Conservation (phyloP, 352 stramenopile genomes). For the Pythium guiyangense region DNA sequence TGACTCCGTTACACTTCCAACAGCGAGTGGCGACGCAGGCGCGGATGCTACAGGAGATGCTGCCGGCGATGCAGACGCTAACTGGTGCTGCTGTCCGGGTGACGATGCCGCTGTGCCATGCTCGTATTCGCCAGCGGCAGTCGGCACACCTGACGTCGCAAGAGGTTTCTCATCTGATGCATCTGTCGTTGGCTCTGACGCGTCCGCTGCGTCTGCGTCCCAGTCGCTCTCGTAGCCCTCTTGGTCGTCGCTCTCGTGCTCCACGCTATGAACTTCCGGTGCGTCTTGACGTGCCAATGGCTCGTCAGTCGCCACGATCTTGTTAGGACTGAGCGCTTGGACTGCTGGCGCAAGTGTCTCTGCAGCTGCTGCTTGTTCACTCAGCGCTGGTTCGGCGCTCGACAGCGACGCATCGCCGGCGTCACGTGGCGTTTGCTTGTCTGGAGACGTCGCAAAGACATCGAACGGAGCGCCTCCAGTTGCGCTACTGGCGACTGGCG, state of each 20-base stretch:
- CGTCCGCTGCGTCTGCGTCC: not conserved
- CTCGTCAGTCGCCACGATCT: not conserved
- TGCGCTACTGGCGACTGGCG: conserved; percentile 18
- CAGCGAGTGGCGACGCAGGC: too few relatives aligned
- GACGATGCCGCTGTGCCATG: not conserved
- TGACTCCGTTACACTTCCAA: too few relatives aligned
- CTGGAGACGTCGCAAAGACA: conserved; percentile 6
- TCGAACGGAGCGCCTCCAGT: conserved; percentile 6
- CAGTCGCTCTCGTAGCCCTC: not conserved
- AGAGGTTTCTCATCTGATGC: not conserved
- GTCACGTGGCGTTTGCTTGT: not conserved
- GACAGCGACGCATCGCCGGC: not conserved
- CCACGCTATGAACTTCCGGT: too few relatives aligned
- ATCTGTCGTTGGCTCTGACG: not conserved
- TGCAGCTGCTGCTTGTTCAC: not conserved
- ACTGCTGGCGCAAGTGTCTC: not conserved
- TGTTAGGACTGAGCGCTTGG: not conserved
- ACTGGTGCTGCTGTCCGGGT: too few relatives aligned
- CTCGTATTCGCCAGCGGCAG: not conserved
- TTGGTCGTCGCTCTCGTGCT: not conserved
- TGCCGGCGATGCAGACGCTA: too few relatives aligned
- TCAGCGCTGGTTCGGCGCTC: not conserved
- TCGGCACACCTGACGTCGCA: not conserved
- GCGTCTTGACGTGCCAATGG: not conserved
- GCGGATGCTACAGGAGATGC: too few relatives aligned